Base-by-base conservation (phyloP, 352 stramenopile genomes). In the Pythium apleroticum region DNA sequence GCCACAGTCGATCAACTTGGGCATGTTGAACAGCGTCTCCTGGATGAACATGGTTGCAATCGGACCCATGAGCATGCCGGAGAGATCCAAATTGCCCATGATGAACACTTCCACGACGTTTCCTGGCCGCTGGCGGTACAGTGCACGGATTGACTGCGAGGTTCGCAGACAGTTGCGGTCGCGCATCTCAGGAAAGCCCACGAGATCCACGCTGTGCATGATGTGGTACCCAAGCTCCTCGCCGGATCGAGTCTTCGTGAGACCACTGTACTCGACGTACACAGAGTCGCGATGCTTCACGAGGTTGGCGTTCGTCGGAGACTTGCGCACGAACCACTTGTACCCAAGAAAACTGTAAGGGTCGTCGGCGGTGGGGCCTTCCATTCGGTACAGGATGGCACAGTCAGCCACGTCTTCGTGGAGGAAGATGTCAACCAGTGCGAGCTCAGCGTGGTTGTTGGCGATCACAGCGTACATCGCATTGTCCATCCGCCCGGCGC, bases 161-260 rank as follows among this genome's bases (percentile, higher is more conserved):
- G 54, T 46, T 15, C 66, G 66, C 22, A 72, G 9, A 25, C 66
- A 72, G 31, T 81, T 79, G 28, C 66, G 68, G 35, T 68, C 65
- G 28, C 35, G 63, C 0, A 86, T 66, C 31, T 71, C 58, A 0
- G 77, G 69, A 5, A 74, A 76, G 9, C 69, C 74, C 14, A 63
- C 46, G 28, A 86, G 60, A 43, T 83, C 75, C 1, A 86, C 49
- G 10, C 75, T 83, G 59, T 86, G 75, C 49, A 81, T 58, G 41
- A 83, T 76, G 30, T 80, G 75, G 63, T 76, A 83, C 4, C 77
- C 77, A 24, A 86, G 60, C 20, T 60, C 48, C 31, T 83, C 68
- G 2, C 75, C 72, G 0, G 60, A 61, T 9, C 53, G 65, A 7
- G 64, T 76, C 33, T 43, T 79, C 4, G 68, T 81, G 33, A 78